phyloP scores from a whole-genome alignment of 163 green algal genomes.

The Chlorella variabilis region DNA sequence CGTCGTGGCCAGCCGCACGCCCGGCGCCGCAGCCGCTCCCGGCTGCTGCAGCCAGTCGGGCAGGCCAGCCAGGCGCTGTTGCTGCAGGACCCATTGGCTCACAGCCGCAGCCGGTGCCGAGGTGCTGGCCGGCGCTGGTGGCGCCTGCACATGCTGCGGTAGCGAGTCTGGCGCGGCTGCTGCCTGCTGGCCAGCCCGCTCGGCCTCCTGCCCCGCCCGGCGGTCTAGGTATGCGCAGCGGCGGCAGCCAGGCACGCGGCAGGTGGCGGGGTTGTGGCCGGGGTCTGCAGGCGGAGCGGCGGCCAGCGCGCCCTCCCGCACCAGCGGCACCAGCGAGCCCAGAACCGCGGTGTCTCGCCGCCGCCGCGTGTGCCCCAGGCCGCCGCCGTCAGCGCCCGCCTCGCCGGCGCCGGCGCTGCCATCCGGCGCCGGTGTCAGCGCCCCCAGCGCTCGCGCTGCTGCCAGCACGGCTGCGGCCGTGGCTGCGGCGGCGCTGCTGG shows the following conservation, averaged over 20 bases:
- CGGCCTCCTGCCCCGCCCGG: neutral
- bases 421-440: too few relatives aligned
- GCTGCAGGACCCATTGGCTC: too few relatives aligned
- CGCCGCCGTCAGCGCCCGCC: neutral
- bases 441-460: neutral
- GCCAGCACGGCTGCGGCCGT: neutral
- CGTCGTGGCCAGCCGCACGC: too few relatives aligned
- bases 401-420: neutral
- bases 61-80: too few relatives aligned
- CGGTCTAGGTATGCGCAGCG: conserved; percentile 2
- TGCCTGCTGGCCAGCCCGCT: neutral
- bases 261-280: neutral
- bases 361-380: neutral
- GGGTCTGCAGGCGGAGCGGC: neutral
- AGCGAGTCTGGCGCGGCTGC: too few relatives aligned
- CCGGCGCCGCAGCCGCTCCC: neutral
- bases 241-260: neutral
- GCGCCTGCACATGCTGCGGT: too few relatives aligned
- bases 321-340: conserved; percentile 2
- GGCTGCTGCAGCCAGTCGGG: conserved; percentile 3
- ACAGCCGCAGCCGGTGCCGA: too few relatives aligned
- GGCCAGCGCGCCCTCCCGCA: neutral
- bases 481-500: neutral
- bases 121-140: too few relatives aligned
- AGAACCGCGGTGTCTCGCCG: neutral